Conservation (phyloP, 345 rosid species). For the Trapa incisa region DNA sequence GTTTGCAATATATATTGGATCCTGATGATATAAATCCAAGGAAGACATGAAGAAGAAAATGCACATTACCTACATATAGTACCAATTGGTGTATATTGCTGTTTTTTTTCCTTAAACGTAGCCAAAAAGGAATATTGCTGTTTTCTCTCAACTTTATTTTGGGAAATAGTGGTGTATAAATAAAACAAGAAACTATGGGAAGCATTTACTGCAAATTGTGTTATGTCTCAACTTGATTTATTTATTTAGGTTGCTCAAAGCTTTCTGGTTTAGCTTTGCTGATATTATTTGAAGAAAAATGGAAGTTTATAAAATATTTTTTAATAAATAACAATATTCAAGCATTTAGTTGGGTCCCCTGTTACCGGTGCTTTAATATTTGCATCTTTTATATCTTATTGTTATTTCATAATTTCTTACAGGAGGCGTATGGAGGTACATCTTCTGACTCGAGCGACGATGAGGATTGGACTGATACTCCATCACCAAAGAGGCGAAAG, state of each 20-base stretch:
- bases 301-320: not conserved
- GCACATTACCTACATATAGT: not conserved
- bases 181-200: no score
- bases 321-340: not conserved
- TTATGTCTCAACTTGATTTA: not conserved
- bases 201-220: no score
- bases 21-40: not conserved
- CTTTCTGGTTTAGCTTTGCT: not conserved
- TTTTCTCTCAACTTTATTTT: no score
- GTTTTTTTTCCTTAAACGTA: no score
- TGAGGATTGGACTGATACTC: constrained; percentile 41
- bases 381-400: constrained; percentile 11
- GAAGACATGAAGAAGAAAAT: not conserved
- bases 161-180: not conserved
- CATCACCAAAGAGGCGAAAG: constrained; percentile 27
- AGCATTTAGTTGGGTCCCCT: not conserved
- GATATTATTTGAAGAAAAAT: not conserved
- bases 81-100: not conserved
- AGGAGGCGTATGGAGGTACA: constrained; percentile 66
- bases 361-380: not conserved
- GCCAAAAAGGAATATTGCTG: no score
- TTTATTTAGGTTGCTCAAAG: not conserved
- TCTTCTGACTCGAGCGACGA: constrained; percentile 37
- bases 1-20: constrained; percentile 3
- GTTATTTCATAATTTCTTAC: constrained; percentile 17